These are phyloP conservation scores for Trebouxiophyceae sp. DNA, from an alignment of 163 green algal genomes.

Conservation along the genomic window DNA sequence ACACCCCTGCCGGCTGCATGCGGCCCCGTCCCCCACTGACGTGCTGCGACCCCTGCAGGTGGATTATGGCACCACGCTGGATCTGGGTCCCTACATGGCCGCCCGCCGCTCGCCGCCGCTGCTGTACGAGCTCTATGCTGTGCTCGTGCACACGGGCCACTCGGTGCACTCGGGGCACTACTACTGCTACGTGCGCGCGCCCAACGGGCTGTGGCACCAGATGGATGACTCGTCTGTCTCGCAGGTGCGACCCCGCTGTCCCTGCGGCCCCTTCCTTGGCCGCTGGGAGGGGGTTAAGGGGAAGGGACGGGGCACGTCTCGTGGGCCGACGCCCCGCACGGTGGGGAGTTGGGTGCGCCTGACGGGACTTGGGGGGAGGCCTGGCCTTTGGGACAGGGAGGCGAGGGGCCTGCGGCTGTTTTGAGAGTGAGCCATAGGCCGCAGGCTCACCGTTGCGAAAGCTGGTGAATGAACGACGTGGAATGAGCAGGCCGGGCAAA, in stretches of 20 bases:
- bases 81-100: conserved; percentile 76
- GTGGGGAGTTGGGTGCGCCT: too few relatives aligned
- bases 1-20: too few relatives aligned
- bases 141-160: conserved; percentile 89
- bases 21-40: too few relatives aligned
- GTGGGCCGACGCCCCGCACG: too few relatives aligned
- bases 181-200: conserved; percentile 74
- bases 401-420: too few relatives aligned
- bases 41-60: conserved; percentile 53
- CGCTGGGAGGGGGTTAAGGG: too few relatives aligned
- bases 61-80: conserved; percentile 62
- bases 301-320: too few relatives aligned
- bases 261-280: too few relatives aligned
- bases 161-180: conserved; percentile 92
- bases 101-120: conserved; percentile 12
- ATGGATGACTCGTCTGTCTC: conserved; percentile 92
- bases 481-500: background rate
- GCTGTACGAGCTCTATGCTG: conserved; percentile 84
- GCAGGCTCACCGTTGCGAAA: background rate
- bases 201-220: conserved; percentile 75
- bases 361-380: too few relatives aligned
- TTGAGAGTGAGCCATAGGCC: background rate
- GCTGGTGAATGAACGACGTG: background rate
- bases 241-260: too few relatives aligned
- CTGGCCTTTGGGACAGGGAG: too few relatives aligned